Conservation (phyloP, 1,139 yeast genomes). For the Debaryomyces subglobosus region DNA sequence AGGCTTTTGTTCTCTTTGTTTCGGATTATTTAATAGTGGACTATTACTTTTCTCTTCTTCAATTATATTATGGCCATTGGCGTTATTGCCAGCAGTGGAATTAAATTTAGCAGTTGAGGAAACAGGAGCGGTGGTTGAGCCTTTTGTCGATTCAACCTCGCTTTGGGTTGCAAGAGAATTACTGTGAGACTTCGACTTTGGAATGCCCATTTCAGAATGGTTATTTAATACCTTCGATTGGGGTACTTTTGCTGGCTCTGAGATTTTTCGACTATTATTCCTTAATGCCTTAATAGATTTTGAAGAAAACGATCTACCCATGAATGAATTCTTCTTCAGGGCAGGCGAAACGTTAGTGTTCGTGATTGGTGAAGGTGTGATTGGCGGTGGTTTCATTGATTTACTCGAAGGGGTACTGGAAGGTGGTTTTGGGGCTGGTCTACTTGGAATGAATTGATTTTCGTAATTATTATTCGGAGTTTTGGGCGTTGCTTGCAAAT, state of each 20-base stretch:
- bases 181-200: conserved; percentile 50
- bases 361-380: conserved; percentile 14
- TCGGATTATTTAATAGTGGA: conserved; percentile 14
- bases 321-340: conserved; percentile 21
- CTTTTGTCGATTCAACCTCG: conserved; percentile 24
- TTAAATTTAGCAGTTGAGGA: conserved; percentile 34
- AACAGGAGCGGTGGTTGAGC: conserved; percentile 47
- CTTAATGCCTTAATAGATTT: conserved; percentile 42
- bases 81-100: conserved; percentile 12
- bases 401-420: conserved; percentile 8
- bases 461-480: conserved; percentile 31
- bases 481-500: conserved; percentile 18
- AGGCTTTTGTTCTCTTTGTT: conserved; percentile 24
- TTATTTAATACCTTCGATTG: conserved; percentile 12
- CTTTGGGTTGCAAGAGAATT: conserved; percentile 36
- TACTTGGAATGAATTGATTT: conserved; percentile 59
- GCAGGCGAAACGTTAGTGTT: conserved; percentile 17
- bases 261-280: conserved; percentile 22
- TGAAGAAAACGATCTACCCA: conserved; percentile 44
- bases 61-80: conserved; percentile 2
- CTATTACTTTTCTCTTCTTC: conserved; percentile 14
- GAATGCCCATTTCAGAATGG: conserved; percentile 25
- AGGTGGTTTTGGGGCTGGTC: conserved; percentile 70
- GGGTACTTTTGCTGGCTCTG: conserved; percentile 25
- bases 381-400: conserved; percentile 7